These are phyloP conservation scores for Coprinopsis sp. DNA, from an alignment of 768 basidiomycete genomes.

Conservation along the genomic window DNA sequence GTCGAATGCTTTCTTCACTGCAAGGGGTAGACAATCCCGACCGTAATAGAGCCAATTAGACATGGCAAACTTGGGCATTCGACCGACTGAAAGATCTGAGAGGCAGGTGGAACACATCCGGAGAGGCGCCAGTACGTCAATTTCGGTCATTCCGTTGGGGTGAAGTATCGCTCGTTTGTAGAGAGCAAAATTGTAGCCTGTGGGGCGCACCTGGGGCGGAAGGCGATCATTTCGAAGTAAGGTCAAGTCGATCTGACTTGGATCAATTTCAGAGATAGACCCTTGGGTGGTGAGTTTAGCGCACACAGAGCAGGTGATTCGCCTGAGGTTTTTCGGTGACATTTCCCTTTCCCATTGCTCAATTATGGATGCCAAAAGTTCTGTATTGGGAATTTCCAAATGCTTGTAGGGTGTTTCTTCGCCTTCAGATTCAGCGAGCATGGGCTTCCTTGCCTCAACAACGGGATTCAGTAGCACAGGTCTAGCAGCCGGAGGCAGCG, in stretches of 20 bases:
- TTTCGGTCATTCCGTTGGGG: neutral
- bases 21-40: neutral
- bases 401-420: no score
- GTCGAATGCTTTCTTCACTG: neutral
- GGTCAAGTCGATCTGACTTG: neutral
- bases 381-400: no score
- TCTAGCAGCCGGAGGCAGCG: no score
- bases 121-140: neutral
- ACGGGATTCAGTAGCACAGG: no score
- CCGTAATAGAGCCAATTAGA: neutral
- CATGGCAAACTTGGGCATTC: neutral
- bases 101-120: neutral
- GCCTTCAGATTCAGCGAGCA: no score
- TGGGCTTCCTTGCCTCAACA: no score
- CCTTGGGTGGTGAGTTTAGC: neutral
- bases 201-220: neutral
- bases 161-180: neutral
- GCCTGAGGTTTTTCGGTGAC: neutral
- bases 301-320: neutral
- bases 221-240: neutral
- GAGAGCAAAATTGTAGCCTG: neutral
- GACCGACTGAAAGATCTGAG: neutral
- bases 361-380: no score
- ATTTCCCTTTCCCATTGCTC: neutral
- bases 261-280: neutral